Evolutionary conservation across 1,139 yeast genomes (phyloP).

Genomic region (Magnusiomyces magnusii): DNA sequence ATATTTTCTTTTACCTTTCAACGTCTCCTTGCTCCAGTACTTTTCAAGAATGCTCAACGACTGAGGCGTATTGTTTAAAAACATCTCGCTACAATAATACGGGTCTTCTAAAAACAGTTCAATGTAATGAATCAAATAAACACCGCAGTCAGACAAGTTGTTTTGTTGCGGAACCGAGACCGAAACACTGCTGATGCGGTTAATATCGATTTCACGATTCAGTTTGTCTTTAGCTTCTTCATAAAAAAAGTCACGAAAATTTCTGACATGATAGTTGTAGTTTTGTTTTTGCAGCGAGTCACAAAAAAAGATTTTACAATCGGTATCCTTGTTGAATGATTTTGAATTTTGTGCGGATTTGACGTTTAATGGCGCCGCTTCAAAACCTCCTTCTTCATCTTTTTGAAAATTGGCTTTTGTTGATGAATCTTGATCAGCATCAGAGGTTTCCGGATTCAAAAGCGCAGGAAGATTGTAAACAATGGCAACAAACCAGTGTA

Average conservation of each 20-base stretch:
- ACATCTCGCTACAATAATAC: constrained; percentile 42
- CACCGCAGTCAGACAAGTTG: constrained; percentile 92
- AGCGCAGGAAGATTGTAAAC: constrained; percentile 27
- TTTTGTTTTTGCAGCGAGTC: constrained; percentile 54
- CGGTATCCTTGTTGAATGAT: constrained; percentile 2
- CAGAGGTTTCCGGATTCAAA: not conserved
- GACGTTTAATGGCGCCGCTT: not conserved
- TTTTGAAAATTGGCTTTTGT: no score
- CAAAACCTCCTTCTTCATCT: not conserved
- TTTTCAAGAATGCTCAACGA: not conserved
- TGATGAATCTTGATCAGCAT: no score
- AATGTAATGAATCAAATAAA: constrained; percentile 78
- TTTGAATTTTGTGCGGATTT: not conserved
- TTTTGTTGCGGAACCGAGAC: constrained; percentile 76
- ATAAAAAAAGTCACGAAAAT: constrained; percentile 56
- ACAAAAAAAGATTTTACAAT: constrained; percentile 47
- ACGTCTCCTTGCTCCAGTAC: not conserved
- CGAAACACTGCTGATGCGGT: constrained; percentile 37
- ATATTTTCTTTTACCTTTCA: not conserved
- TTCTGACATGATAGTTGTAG: constrained; percentile 47
- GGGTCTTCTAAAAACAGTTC: constrained; percentile 54
- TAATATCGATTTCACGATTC: constrained; percentile 41
- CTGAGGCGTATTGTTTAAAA: constrained; percentile 32
- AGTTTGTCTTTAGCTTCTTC: constrained; percentile 65
- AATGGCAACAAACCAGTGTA: constrained; percentile 79